A percentile compares a stretch with the other conserved stretches of the same genome.
These are phyloP conservation scores for Phylloporus rhodoxanthus DNA, from an alignment of 768 basidiomycete genomes.

Conservation along the genomic window DNA sequence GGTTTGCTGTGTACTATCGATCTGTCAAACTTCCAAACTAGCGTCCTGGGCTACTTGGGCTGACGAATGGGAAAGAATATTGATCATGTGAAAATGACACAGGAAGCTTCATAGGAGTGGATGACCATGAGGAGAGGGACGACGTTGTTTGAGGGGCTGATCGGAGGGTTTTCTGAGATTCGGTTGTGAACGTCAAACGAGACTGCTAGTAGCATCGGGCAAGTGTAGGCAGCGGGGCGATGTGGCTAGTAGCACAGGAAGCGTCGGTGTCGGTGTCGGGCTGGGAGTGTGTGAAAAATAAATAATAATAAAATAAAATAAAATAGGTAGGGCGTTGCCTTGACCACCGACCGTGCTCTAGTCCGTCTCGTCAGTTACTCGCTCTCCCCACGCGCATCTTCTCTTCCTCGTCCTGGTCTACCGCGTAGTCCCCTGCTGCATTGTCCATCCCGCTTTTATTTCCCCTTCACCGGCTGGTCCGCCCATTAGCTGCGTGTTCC, in stretches of 20 bases:
- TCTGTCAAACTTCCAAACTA: no score
- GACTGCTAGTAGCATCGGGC: no score
- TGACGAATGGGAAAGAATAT: not conserved
- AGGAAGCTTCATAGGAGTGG: no score
- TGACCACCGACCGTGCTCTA: constrained; percentile 43
- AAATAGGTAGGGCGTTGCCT: constrained; percentile 36
- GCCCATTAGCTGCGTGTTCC: constrained; percentile 32
- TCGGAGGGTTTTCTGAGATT: no score
- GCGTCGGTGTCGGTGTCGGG: not conserved
- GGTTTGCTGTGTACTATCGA: no score
- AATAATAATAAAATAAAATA: constrained; percentile 3
- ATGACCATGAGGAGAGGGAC: no score
- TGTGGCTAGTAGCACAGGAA: not conserved
- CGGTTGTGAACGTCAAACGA: no score
- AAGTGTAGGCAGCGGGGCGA: no score
- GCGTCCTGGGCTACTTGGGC: no score
- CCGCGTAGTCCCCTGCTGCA: constrained; percentile 16
- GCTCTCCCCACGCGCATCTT: constrained; percentile 13
- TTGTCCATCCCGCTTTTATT: not conserved
- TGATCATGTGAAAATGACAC: not conserved
- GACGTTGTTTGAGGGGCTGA: no score
- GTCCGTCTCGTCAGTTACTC: constrained; percentile 27
- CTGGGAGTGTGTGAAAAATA: not conserved
- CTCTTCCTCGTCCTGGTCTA: constrained; percentile 24
- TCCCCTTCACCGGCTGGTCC: constrained; percentile 50